Base-by-base conservation (phyloP, 768 basidiomycete genomes). In the Gymnopilus dilepis region DNA sequence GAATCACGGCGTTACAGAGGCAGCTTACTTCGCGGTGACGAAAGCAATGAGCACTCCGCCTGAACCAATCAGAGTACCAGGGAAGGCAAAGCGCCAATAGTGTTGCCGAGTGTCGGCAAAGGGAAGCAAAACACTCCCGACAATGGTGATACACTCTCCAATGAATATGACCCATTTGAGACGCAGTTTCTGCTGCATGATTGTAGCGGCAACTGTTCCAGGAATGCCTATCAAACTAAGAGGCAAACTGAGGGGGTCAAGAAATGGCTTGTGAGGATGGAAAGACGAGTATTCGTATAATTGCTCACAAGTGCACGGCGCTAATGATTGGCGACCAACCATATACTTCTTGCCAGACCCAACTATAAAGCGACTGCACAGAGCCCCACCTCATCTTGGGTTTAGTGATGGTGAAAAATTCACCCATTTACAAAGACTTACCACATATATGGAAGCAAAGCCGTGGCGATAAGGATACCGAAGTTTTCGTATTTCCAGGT, bases 31-130 rank as follows among this genome's bases (percentile, higher is more conserved):
- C 2, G 81, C 75, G 54, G 81, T 82, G 11, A 75, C 78, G 61
- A 76, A 86, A 6, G 74, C 69, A 54, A 85, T 64, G 69, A 79
- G 79, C 2, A 73, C 70, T 5, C 85, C 85, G 11, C 75, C 71
- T 15, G 80, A 77, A 8, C 84, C 84, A 51, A 86, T 59, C 21
- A 75, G 59, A 63, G 84, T 81, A 13, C 78, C 86, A 45, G 86
- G 83, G 61, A 86, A 82, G 37, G 78, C 71, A 59, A 76, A 74
- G 0, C 65, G 55, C 82, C 81, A 86, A 69, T 85, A 86, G 43
- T 74, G 68, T 7, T 73, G 73, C 11, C 76, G 73, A 3, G 63
- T 63, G 61, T 81, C 76, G 0, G 77, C 79, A 45, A 80, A 71
- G 7, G 79, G 76, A 41, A 85, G 71, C 26, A 85, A 67, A 43